Evolutionary conservation across 1,284 basidiomycete species (phyloP).

Genomic region (Anthracocystis panici-leucophaei): DNA sequence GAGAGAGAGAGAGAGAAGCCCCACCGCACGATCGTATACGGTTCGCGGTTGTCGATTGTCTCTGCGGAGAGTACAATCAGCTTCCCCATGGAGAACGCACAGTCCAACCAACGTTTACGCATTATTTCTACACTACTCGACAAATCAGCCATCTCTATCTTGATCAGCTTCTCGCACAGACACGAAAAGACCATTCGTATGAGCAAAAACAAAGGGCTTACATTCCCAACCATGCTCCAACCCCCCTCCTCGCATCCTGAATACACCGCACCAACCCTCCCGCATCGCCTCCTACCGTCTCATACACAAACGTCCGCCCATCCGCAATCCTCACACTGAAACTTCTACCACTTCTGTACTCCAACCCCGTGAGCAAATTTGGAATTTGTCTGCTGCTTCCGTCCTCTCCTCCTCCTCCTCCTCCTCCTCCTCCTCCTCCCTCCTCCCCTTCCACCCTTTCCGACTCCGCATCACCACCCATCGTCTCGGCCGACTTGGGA

Average conservation of each 20-base stretch:
- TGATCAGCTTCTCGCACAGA: no score
- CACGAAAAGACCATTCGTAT: background rate
- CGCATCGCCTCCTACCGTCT: constrained; percentile 60
- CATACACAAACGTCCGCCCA: constrained; percentile 49
- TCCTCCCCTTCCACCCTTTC: constrained; percentile 1
- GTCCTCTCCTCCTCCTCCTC: constrained; percentile 13
- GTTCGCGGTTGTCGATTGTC: no score
- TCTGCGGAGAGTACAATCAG: no score
- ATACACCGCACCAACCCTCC: constrained; percentile 54
- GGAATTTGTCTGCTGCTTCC: constrained; percentile 15
- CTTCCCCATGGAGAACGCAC: no score
- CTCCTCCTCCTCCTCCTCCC: background rate
- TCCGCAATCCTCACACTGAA: constrained; percentile 53
- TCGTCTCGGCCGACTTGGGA: constrained; percentile 44
- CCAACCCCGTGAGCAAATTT: constrained; percentile 53
- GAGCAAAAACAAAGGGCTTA: background rate
- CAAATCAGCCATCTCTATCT: no score
- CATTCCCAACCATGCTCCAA: background rate
- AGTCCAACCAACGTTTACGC: no score
- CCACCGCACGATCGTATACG: no score
- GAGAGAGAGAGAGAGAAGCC: no score
- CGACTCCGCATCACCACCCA: background rate
- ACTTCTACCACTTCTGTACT: constrained; percentile 35
- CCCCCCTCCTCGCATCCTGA: constrained; percentile 30
- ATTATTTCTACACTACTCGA: no score